These are phyloP conservation scores for Solanum chiquidenum DNA, from an alignment of 257 asterid genomes.

Conservation along the genomic window DNA sequence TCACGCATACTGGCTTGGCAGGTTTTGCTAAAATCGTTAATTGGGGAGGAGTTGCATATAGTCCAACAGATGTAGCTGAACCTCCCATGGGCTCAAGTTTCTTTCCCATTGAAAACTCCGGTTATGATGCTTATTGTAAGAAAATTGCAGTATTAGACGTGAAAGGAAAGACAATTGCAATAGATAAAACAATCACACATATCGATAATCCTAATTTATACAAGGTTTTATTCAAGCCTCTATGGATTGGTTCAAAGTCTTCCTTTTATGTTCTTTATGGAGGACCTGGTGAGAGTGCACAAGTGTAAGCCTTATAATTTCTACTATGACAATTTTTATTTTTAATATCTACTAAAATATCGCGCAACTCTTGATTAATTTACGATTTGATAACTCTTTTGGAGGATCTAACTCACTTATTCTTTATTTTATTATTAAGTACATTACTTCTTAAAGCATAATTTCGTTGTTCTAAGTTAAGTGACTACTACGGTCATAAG, in stretches of 20 bases:
- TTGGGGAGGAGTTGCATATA: background rate
- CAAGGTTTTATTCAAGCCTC: background rate
- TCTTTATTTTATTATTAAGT: background rate
- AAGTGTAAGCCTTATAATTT: too few relatives aligned
- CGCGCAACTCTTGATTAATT: background rate
- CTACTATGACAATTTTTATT: too few relatives aligned
- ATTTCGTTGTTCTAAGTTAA: background rate
- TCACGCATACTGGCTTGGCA: background rate
- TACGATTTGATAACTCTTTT: background rate
- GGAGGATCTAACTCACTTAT: background rate
- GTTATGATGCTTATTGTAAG: background rate
- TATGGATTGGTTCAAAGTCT: background rate
- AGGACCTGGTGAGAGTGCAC: background rate
- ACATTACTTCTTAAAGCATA: background rate
- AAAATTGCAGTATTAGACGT: background rate
- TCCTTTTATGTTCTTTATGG: background rate
- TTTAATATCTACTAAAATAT: background rate
- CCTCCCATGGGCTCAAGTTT: background rate
- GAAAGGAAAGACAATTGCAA: background rate
- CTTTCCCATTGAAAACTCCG: background rate
- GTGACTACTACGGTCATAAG: background rate
- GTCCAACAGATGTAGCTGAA: background rate
- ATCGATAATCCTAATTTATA: background rate
- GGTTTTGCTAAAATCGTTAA: background rate
- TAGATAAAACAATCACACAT: background rate